A percentile compares a stretch with the other conserved stretches of the same genome.
Conservation (phyloP, 2,329 filamentous ascomycete genomes). For the Calonectria leucothoes region DNA sequence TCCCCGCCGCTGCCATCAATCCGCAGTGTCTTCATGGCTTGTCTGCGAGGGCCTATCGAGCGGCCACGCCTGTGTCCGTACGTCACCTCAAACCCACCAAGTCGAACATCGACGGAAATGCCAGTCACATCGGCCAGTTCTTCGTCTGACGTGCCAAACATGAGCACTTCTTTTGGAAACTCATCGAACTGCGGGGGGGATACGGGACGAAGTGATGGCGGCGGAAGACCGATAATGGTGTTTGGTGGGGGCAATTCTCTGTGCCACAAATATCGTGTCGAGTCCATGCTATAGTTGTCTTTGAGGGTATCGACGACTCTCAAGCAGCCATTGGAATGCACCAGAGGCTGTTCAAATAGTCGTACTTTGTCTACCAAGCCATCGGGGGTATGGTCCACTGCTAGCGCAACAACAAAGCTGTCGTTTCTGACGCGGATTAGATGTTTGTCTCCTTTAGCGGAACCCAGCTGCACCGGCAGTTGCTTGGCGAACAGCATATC, state of each 20-base stretch:
- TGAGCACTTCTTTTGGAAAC: conserved; percentile 5
- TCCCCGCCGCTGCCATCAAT: neutral
- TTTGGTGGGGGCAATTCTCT: neutral
- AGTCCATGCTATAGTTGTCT: neutral
- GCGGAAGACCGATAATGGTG: neutral
- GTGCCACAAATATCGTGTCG: conserved; percentile 4
- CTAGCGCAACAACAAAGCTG: neutral
- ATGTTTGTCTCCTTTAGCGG: neutral
- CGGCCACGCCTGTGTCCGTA: conserved; percentile 2
- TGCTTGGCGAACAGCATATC: neutral
- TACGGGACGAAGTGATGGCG: neutral
- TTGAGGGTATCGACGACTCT: neutral
- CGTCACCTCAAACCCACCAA: conserved; percentile 12
- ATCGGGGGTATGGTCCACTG: neutral
- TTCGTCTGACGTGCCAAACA: conserved; percentile 11
- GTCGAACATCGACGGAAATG: neutral
- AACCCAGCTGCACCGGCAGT: neutral
- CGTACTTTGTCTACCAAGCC: neutral
- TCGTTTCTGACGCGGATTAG: neutral
- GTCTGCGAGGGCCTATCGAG: neutral
- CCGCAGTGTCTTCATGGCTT: neutral
- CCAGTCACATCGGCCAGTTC: neutral
- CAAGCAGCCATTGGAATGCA: neutral
- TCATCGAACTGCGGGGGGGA: neutral
- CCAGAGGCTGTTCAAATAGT: neutral